These are phyloP conservation scores for Wickerhamiella lipophila DNA, from an alignment of 805 yeast genomes.

Conservation along the genomic window DNA sequence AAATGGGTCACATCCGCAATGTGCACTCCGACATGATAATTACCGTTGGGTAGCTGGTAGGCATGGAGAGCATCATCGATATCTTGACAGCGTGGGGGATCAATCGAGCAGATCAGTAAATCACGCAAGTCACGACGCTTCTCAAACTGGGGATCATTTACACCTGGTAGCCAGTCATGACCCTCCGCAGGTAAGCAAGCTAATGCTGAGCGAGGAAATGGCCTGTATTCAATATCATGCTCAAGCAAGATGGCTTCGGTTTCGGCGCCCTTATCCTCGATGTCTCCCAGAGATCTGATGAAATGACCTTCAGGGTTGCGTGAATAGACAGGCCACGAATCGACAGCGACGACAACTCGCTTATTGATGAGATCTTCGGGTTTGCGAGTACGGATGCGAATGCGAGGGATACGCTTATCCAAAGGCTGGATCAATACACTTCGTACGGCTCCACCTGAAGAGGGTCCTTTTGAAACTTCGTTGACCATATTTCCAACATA, in stretches of 20 bases:
- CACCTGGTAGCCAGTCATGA: conserved; percentile 62
- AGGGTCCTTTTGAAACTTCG: conserved; percentile 48
- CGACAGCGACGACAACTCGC: conserved; percentile 84
- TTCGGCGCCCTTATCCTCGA: conserved; percentile 89
- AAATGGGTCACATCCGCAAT: conserved; percentile 98
- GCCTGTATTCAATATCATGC: conserved; percentile 93
- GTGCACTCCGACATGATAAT: conserved; percentile 95
- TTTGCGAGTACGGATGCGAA: conserved; percentile 77
- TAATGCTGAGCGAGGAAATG: conserved; percentile 82
- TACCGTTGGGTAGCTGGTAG: conserved; percentile 69
- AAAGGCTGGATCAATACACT: conserved; percentile 74
- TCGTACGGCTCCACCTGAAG: conserved; percentile 58
- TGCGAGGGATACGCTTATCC: conserved; percentile 80
- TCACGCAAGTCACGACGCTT: conserved; percentile 80
- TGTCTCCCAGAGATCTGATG: conserved; percentile 74
- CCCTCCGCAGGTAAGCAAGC: conserved; percentile 92
- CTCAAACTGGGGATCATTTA: conserved; percentile 48
- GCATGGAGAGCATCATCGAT: conserved; percentile 98
- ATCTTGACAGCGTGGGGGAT: conserved; percentile 97
- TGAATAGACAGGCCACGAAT: conserved; percentile 78
- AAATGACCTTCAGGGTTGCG: conserved; percentile 91
- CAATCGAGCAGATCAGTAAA: conserved; percentile 83
- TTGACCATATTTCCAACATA: conserved; percentile 84
- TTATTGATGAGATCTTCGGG: conserved; percentile 73
- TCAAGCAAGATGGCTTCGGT: conserved; percentile 88